phyloP scores from a whole-genome alignment of 2,329 filamentous ascomycete genomes.

The Arthrobotrys sphaeroides region DNA sequence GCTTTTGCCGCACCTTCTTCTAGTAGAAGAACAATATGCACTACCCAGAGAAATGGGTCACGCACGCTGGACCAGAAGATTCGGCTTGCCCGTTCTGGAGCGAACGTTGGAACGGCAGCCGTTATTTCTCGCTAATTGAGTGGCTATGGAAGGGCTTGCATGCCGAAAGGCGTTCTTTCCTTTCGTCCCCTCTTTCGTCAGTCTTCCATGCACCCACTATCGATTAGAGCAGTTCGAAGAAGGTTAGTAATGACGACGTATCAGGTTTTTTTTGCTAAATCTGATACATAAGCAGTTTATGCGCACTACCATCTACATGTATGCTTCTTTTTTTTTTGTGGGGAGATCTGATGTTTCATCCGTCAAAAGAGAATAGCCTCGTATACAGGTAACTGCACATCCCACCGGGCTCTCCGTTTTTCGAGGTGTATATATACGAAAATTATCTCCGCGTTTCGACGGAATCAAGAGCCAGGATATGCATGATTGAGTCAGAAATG shows the following conservation, averaged over 20 bases:
- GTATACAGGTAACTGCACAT: background rate
- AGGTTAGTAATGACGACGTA: background rate
- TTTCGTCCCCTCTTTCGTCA: background rate
- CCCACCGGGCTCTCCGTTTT: conserved; percentile 1
- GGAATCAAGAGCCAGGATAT: background rate
- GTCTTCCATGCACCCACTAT: background rate
- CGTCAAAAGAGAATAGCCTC: background rate
- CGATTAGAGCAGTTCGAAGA: conserved; percentile 8
- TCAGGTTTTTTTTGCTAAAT: background rate
- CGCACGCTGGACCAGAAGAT: background rate
- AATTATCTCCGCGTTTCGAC: background rate
- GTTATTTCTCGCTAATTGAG: conserved; percentile 2
- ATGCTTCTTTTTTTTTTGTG: background rate
- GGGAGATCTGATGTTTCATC: conserved; percentile 6
- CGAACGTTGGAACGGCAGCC: background rate
- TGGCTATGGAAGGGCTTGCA: conserved; percentile 6
- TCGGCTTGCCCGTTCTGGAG: conserved; percentile 24
- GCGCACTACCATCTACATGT: background rate
- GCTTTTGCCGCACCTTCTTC: background rate
- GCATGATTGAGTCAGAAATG: conserved; percentile 23
- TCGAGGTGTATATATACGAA: background rate
- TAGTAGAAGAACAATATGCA: background rate
- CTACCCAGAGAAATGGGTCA: background rate
- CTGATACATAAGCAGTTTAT: background rate
- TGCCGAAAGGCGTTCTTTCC: background rate